Base-by-base conservation (phyloP, 73 alveolate genomes). In the Paraurostyla sp. region DNA sequence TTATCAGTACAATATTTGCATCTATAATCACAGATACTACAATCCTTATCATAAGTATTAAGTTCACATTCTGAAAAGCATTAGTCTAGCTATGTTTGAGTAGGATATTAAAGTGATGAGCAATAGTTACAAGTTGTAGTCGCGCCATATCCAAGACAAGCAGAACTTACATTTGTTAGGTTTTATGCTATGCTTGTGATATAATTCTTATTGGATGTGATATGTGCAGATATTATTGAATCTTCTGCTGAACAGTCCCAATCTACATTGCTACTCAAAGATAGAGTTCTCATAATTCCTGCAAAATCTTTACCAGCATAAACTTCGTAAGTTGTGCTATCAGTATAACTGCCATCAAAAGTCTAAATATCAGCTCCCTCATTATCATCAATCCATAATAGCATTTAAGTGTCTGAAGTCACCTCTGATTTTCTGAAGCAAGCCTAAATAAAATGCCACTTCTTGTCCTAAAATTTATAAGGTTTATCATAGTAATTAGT, bases 1-100 rank as follows among this genome's bases (percentile, higher is more conserved):
- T 51, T 51, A 45, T 68, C 86, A 23, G 63, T 23, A 45, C 92
- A 65, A 42, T 43, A 83, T 50, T 83, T 83, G 71, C 92, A 83
- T 48, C 68, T 65, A 35, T 18, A 68, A 46, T 83, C 85, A 46
- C 86, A 65, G n/a, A 43, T 25, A 45, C 38, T 83, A 43, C 92
- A 83, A 18, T 40, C 15, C 38, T 59, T 51, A 27, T 78, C 89
- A 78, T 51, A 78, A 13, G 76, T 40, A 20, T 32, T 52, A 0
- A 38, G 1, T 38, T 45, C 33, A 41, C 89, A 78, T 36, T 78
- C 52, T 9, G 89, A 11, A 45, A 78, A 78, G 80, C 89, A 78
- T 38, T 78, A 22, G n/a, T 38, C 40, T 0, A 27, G n/a, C 29
- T 56, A 52, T 6, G 76, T 78, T 36, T 52, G 42, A 51, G 75